Base-by-base conservation (phyloP, 2,329 filamentous ascomycete genomes). In the Gnomoniopsis smithogilvyi region DNA sequence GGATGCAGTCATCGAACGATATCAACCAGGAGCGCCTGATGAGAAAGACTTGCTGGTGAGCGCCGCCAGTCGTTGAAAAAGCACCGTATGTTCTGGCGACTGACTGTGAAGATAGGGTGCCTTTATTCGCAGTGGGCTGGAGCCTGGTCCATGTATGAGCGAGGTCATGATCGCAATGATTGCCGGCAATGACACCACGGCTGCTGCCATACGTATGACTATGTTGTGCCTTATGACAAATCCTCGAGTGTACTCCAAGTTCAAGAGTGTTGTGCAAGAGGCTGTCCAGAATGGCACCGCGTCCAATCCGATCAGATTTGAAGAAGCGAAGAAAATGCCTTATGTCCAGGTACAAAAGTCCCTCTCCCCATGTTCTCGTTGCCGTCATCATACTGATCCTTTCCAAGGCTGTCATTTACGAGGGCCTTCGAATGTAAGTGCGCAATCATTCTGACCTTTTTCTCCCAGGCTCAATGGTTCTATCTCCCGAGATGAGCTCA, bases 111-210 rank as follows among this genome's bases (percentile, higher is more conserved):
- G 4, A 46, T n/a, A 48, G 46, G 46, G 46, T 30, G 46, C 46
- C 3, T 48, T 48, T 22, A n/a, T 26, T 12, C 46, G 46, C 17
- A n/a, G 11, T 22, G 46, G 49, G 3, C 49, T 36, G 30, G 34
- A 36, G 10, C 26, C 34, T 10, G 75, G 74, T 2, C 77, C 78
- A 0, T 83, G 83, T 64, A 73, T 82, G 55, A 75, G 80, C 59
- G 68, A 66, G 48, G 61, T 64, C 2, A 21, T 67, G 7, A 41
- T 66, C 51, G 61, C 65, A 36, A 62, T 63, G 22, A 46, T 79
- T 2, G 80, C 80, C 3, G 80, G 80, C 6, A 78, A 77, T 2
- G 80, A 83, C 63, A 81, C 78, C 17, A 80, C 79, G 0, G 76
- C 80, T 0, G 77, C 76, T 1, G 73, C 75, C 2, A 72, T 83